A percentile compares a stretch with the other conserved stretches of the same genome.
Conservation (phyloP, 257 asterid genomes). For the Ilex asprella region DNA sequence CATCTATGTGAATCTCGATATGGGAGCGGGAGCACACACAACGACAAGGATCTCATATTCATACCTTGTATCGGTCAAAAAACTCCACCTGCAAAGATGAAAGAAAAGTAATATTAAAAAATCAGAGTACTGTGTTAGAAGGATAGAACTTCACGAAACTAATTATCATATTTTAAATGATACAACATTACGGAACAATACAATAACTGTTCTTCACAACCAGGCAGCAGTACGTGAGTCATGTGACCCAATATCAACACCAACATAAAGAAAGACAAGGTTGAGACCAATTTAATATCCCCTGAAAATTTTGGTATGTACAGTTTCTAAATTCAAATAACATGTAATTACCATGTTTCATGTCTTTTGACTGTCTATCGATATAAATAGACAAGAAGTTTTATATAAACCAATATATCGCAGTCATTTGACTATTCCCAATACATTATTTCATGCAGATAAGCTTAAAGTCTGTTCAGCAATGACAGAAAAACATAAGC, state of each 20-base stretch:
- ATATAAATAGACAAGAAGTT: no score
- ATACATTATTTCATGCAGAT: not conserved
- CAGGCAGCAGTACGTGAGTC: not conserved
- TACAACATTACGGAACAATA: no score
- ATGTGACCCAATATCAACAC: not conserved
- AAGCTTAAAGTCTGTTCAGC: not conserved
- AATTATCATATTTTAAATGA: no score
- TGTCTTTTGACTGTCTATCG: no score
- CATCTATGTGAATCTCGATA: not conserved
- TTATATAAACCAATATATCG: no score
- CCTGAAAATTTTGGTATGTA: not conserved
- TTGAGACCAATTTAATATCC: no score
- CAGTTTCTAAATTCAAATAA: not conserved
- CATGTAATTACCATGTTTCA: not conserved
- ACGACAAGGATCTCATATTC: conserved; percentile 15
- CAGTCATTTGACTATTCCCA: no score
- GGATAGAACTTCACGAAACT: no score
- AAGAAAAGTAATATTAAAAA: conserved; percentile 18
- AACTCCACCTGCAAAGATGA: conserved; percentile 69
- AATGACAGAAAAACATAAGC: no score
- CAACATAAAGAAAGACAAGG: not conserved
- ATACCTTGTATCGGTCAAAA: conserved; percentile 89
- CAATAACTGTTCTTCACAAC: no score
- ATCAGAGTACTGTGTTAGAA: not conserved
- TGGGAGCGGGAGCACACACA: not conserved